Evolutionary conservation across 1,284 basidiomycete species (phyloP).

Genomic region (Quambalaria eucalypti): DNA sequence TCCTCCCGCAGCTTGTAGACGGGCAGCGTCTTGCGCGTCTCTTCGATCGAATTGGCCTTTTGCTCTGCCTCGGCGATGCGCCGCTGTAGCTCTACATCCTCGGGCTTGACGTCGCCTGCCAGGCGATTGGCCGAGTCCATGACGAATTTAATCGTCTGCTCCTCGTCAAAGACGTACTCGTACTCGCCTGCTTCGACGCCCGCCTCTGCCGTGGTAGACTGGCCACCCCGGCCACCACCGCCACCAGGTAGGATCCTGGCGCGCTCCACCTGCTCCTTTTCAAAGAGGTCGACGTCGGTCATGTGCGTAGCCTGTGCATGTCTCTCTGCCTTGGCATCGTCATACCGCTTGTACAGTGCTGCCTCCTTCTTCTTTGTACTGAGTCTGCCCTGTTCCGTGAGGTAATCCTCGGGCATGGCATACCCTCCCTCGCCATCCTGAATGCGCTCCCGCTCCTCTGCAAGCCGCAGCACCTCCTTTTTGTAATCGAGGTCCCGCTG

Average conservation of each 20-base stretch:
- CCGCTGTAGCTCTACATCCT: slow-evolving; percentile 72
- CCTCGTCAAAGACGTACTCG: slow-evolving; percentile 97
- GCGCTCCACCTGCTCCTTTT: slow-evolving; percentile 78
- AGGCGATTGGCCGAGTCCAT: slow-evolving; percentile 58
- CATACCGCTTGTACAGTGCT: slow-evolving; percentile 81
- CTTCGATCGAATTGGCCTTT: slow-evolving; percentile 50
- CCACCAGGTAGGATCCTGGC: slow-evolving; percentile 53
- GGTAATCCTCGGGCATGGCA: slow-evolving; percentile 60
- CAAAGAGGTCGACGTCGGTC: slow-evolving; percentile 84
- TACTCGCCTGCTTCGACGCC: slow-evolving; percentile 55
- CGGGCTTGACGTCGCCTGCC: slow-evolving; percentile 59
- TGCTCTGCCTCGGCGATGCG: slow-evolving; percentile 88
- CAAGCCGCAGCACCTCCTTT: slow-evolving; percentile 80
- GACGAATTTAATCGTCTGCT: slow-evolving; percentile 89
- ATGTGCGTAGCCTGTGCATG: slow-evolving; percentile 61
- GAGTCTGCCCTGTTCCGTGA: slow-evolving; percentile 97
- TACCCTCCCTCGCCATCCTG: slow-evolving; percentile 58
- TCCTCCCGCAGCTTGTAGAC: slow-evolving; percentile 42
- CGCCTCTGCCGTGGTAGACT: slow-evolving; percentile 52
- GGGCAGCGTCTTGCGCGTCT: slow-evolving; percentile 37
- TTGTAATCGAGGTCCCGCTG: slow-evolving; percentile 73
- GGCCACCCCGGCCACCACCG: too few relatives aligned
- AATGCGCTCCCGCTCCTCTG: slow-evolving; percentile 85
- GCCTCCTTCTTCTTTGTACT: slow-evolving; percentile 93
- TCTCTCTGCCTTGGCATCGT: slow-evolving; percentile 62